Evolutionary conservation across 441 rosid species (phyloP).

Genomic region (Syzygium malaccense): DNA sequence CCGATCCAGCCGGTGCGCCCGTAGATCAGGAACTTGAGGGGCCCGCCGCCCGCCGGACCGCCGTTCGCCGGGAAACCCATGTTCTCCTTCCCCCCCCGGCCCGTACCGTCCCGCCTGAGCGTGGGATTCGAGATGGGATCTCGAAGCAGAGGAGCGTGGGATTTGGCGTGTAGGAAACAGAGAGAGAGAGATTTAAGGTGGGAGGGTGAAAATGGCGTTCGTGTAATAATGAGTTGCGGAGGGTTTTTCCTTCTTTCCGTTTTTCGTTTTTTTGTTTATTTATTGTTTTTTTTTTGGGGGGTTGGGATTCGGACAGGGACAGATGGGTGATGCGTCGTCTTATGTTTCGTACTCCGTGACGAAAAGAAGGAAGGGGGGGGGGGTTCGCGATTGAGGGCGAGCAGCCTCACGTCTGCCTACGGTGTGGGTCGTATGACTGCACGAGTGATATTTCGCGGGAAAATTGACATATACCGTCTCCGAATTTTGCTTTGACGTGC

Average conservation of each 20-base stretch:
- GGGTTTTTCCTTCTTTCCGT: not conserved
- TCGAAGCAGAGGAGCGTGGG: not conserved
- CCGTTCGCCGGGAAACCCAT: constrained; percentile 64
- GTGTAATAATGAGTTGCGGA: not conserved
- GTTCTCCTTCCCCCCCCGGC: not conserved
- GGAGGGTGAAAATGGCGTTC: not conserved
- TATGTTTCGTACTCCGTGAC: not conserved
- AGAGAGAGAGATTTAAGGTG: not conserved
- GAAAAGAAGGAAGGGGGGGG: no score
- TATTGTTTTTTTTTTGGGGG: not conserved
- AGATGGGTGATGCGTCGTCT: not conserved
- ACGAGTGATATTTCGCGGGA: no score
- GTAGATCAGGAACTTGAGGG: constrained; percentile 73
- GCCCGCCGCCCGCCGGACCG: not conserved
- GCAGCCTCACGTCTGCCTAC: not conserved
- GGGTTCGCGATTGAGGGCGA: not conserved
- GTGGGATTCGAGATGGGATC: not conserved
- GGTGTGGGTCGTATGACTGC: not conserved
- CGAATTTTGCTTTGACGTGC: no score
- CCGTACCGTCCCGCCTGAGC: not conserved
- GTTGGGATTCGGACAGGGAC: not conserved
- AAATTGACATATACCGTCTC: no score
- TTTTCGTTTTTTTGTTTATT: accelerated
- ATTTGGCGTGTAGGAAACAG: not conserved
- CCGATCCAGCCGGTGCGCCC: constrained; percentile 96